Conservation (phyloP, 805 yeast species). For the Lachancea sp. region DNA sequence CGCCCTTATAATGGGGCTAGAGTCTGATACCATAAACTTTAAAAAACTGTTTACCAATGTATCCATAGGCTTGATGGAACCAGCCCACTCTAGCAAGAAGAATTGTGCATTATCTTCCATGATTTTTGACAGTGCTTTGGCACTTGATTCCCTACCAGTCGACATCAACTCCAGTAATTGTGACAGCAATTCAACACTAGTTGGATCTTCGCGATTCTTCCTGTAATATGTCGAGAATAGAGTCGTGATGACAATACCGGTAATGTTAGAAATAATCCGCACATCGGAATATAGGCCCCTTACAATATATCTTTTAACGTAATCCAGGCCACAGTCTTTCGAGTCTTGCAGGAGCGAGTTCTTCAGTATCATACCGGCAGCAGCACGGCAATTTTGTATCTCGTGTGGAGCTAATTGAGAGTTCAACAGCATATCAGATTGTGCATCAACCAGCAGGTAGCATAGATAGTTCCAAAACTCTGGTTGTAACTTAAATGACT, state of each 20-base stretch:
- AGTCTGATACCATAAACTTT: conserved; percentile 38
- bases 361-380: conserved; percentile 83
- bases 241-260: conserved; percentile 86
- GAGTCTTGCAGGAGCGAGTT: conserved; percentile 49
- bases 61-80: conserved; percentile 50
- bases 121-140: conserved; percentile 75
- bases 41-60: conserved; percentile 62
- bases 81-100: conserved; percentile 57
- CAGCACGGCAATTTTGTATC: conserved; percentile 48
- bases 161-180: conserved; percentile 57
- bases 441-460: conserved; percentile 55
- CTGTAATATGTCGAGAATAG: conserved; percentile 49
- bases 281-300: conserved; percentile 34
- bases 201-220: conserved; percentile 34
- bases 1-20: conserved; percentile 46
- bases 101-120: conserved; percentile 78
- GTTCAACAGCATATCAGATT: conserved; percentile 38
- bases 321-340: conserved; percentile 34
- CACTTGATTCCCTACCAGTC: conserved; percentile 38
- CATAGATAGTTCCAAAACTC: conserved; percentile 79
- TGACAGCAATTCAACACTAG: conserved; percentile 62
- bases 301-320: conserved; percentile 40
- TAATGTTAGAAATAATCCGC: conserved; percentile 66
- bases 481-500: conserved; percentile 60
- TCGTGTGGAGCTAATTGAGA: conserved; percentile 20